Evolutionary conservation across 148 eudicot genomes (phyloP).

Genomic region (Rhododendron kiyosumense): DNA sequence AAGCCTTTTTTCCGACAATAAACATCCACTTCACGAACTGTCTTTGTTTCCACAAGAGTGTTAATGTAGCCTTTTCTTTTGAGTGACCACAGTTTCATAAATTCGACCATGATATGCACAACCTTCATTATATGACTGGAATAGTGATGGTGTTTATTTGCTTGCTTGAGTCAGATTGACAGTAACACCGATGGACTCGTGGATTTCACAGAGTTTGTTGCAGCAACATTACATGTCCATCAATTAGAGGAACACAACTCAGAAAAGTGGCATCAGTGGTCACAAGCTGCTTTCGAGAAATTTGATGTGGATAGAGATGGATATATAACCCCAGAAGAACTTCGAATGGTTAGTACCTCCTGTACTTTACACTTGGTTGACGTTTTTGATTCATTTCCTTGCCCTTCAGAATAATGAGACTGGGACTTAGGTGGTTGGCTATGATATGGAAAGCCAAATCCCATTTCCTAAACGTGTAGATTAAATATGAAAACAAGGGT

Average conservation of each 20-base stretch:
- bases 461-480: background rate
- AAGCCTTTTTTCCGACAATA: slow-evolving; percentile 15
- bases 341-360: slow-evolving; percentile 58
- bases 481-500: background rate
- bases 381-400: background rate
- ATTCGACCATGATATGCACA: background rate
- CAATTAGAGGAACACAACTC: slow-evolving; percentile 85
- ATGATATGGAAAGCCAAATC: background rate
- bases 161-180: slow-evolving; percentile 61
- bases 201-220: slow-evolving; percentile 89
- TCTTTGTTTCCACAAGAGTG: background rate
- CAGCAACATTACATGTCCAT: slow-evolving; percentile 86
- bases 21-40: background rate
- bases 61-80: background rate
- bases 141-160: background rate
- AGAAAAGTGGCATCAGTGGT: slow-evolving; percentile 70
- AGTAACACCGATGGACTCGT: slow-evolving; percentile 91
- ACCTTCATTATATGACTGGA: background rate
- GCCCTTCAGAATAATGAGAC: background rate
- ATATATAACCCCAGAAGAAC: slow-evolving; percentile 84
- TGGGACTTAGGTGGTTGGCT: background rate
- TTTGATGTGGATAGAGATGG: slow-evolving; percentile 93
- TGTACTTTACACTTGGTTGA: background rate
- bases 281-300: slow-evolving; percentile 92
- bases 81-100: background rate